phyloP scores from a whole-genome alignment of 306 rosid genomes.

The Hippophae gyantsensis region DNA sequence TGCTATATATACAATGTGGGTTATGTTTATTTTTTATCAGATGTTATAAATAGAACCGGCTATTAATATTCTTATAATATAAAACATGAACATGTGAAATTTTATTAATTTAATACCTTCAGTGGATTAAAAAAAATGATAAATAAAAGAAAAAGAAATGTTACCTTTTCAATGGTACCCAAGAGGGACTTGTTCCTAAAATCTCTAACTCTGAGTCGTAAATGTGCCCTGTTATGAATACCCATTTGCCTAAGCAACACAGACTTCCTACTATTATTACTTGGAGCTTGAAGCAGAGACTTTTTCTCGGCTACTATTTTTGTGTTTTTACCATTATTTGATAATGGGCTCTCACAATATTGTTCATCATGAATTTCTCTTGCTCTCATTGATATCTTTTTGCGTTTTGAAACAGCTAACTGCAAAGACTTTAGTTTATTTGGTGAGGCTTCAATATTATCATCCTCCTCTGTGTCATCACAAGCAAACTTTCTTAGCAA shows the following conservation, averaged over 20 bases:
- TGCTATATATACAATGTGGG: too few species aligned
- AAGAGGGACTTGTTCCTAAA: conserved; percentile 51
- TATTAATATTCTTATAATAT: too few species aligned
- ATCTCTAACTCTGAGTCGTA: conserved; percentile 44
- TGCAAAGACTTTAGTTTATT: conserved; percentile 14
- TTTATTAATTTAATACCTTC: too few species aligned
- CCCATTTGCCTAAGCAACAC: conserved; percentile 42
- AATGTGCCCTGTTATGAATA: conserved; percentile 27
- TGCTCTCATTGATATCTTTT: too few species aligned
- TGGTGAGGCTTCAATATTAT: not conserved
- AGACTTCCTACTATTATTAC: conserved; percentile 27
- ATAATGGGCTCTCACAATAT: conserved; percentile 28
- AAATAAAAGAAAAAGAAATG: not conserved
- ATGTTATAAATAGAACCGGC: too few species aligned
- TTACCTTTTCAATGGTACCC: conserved; percentile 61
- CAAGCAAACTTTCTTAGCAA: conserved; percentile 67
- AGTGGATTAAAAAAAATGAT: too few species aligned
- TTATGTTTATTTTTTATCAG: too few species aligned
- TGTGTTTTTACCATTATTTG: conserved; percentile 7
- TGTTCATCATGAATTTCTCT: not conserved
- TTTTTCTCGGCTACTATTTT: conserved; percentile 40
- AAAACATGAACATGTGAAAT: too few species aligned
- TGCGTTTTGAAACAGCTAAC: too few species aligned
- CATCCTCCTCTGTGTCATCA: conserved; percentile 14
- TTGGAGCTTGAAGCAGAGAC: conserved; percentile 40